Percentiles rank a stretch among this genome's conserved stretches.
These are phyloP conservation scores for Fusarium pseudograminearum DNA, from an alignment of 2,329 filamentous ascomycete genomes.

Conservation along the genomic window DNA sequence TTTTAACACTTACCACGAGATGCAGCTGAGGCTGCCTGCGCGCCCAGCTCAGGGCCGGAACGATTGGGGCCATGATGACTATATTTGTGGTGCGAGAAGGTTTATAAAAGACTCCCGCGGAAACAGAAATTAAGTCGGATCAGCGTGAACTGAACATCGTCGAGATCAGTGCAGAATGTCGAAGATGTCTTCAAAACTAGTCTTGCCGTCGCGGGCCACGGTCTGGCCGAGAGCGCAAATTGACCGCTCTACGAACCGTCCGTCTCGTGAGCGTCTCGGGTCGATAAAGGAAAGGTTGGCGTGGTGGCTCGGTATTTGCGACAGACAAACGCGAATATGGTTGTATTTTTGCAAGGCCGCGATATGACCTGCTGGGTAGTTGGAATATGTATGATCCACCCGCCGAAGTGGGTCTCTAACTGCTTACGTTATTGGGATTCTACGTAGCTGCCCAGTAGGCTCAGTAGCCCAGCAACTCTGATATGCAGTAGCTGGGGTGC, in stretches of 20 bases:
- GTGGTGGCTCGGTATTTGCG: not conserved
- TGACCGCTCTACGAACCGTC: not conserved
- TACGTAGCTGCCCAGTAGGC: constrained; percentile 18
- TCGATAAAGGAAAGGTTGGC: not conserved
- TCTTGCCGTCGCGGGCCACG: not conserved
- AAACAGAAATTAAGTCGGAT: constrained; percentile 15
- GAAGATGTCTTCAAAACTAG: constrained; percentile 2
- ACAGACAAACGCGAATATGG: constrained; percentile 32
- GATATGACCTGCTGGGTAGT: constrained; percentile 11
- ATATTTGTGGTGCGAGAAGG: not conserved
- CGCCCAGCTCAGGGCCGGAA: constrained; percentile 50
- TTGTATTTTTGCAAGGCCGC: constrained; percentile 42
- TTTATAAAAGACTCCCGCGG: constrained; percentile 19
- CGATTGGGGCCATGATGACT: constrained; percentile 43
- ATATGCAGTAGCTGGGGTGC: not conserved
- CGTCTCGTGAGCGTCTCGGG: constrained; percentile 5
- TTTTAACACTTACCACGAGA: constrained; percentile 58
- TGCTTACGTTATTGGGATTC: constrained; percentile 26
- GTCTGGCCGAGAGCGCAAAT: constrained; percentile 10
- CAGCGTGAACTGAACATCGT: constrained; percentile 44
- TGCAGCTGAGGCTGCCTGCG: constrained; percentile 61
- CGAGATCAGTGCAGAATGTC: constrained; percentile 20
- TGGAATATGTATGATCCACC: constrained; percentile 7
- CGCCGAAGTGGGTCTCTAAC: not conserved
- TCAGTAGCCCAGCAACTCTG: constrained; percentile 23